Base-by-base conservation (phyloP, 192 early-diverging fungal species). In the Backusella morwellensis region DNA sequence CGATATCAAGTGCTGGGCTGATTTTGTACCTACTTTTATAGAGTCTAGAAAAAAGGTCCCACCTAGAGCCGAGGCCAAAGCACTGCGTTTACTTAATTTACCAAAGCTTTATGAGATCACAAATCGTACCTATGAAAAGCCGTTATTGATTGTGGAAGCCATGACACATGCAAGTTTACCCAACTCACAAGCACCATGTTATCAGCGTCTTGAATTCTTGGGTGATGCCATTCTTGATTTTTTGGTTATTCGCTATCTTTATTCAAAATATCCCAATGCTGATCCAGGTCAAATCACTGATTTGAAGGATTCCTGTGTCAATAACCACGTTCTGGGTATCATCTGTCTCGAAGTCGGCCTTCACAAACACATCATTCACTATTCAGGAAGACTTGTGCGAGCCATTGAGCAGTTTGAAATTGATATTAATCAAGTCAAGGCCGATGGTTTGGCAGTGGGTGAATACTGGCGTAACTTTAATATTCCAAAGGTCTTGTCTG, bases 131-230 rank as follows among this genome's bases (percentile, higher is more conserved):
- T 97, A 97, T 86, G 86, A 90, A 50, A 85, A 93, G 54, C 89
- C 85, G 4, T 50, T 81, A 3, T 74, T 96, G 34, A 80, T 95
- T 47, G 80, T 85, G 4, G 94, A 98, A 74, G 97, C 96, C 0
- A 80, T 98, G 68, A 97, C 97, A 0, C 97, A 98, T 75, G 91
- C 94, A 29, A 94, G 92, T 81, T 75, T 84, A 3, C 85, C 86
- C 17, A 84, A 89, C 41, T 82, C 86, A 1, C 54, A 68, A 6
- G 84, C 88, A 3, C 86, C 88, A 42, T 94, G 92, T 80, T 98
- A 97, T 79, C 93, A 98, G 82, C 90, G 97, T 9, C 86, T 98
- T 11, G 97, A 98, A 84, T 97, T 92, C 75, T 76, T 97, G 50
- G 97, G 96, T 50, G 91, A 93, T 69, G 93, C 91, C 0, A 83